Conservation (phyloP, 106 monocot species). For the Narthecium ossifragum region DNA sequence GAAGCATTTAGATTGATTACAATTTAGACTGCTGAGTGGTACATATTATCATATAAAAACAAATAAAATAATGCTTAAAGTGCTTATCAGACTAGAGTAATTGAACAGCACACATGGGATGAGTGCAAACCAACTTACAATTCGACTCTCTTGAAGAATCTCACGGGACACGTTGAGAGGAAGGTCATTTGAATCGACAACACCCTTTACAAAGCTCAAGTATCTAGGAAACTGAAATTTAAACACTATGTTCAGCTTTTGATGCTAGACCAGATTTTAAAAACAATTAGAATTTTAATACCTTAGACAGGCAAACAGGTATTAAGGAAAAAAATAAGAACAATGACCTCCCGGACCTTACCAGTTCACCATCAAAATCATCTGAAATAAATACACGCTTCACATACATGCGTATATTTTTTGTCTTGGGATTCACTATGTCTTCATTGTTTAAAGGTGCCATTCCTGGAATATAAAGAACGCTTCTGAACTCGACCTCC, state of each 20-base stretch:
- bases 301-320: neutral
- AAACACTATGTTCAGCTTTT: neutral
- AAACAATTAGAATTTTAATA: neutral
- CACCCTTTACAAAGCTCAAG: constrained; percentile 96
- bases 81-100: too few relatives aligned
- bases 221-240: constrained; percentile 84
- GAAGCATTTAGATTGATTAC: too few relatives aligned
- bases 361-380: constrained; percentile 99
- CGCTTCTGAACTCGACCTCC: constrained; percentile 96
- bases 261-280: neutral
- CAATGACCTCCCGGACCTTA: constrained; percentile 15
- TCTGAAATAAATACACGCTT: constrained; percentile 98
- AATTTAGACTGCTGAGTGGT: too few relatives aligned
- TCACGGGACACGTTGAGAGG: constrained; percentile 98
- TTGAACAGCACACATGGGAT: too few relatives aligned
- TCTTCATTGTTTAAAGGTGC: constrained; percentile 96
- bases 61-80: too few relatives aligned
- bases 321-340: neutral
- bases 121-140: constrained; percentile 53
- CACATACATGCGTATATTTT: constrained; percentile 94
- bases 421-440: constrained; percentile 83
- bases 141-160: constrained; percentile 98
- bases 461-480: constrained; percentile 95
- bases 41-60: too few relatives aligned
- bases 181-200: constrained; percentile 97